Percentiles rank a stretch among this genome's conserved stretches.
Conservation (phyloP, 2,329 filamentous ascomycete genomes). For the Emergomyces pasteurianus region DNA sequence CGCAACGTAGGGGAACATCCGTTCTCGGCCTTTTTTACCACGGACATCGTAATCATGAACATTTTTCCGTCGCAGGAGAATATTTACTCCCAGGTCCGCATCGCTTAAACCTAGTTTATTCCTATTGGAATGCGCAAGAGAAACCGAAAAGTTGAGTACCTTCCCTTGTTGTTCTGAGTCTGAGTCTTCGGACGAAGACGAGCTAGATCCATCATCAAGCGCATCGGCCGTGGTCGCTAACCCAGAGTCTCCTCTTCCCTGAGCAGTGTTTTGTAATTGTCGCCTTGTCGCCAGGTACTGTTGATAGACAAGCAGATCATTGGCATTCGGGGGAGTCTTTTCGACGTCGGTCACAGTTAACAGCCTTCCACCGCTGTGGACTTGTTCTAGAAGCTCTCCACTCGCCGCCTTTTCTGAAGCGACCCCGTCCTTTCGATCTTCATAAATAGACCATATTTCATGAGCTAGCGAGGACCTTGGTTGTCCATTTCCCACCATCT, state of each 20-base stretch:
- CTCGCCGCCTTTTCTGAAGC: conserved; percentile 43
- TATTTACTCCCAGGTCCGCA: conserved; percentile 82
- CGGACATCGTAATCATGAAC: conserved; percentile 91
- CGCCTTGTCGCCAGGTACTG: conserved; percentile 84
- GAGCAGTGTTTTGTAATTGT: conserved; percentile 71
- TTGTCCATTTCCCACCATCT: conserved; percentile 12
- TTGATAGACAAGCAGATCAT: conserved; percentile 72
- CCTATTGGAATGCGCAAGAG: conserved; percentile 68
- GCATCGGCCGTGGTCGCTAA: conserved; percentile 64
- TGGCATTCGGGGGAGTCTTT: conserved; percentile 56
- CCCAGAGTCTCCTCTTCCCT: conserved; percentile 53
- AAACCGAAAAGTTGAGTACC: conserved; percentile 76
- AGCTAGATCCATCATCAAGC: conserved; percentile 67
- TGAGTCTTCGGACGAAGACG: conserved; percentile 77
- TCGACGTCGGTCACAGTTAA: conserved; percentile 50
- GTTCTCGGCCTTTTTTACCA: conserved; percentile 81
- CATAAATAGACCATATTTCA: conserved; percentile 71
- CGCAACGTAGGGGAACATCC: conserved; percentile 79
- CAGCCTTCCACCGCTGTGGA: conserved; percentile 52
- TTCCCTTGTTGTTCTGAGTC: conserved; percentile 86
- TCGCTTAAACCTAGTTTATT: conserved; percentile 81
- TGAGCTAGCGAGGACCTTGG: conserved; percentile 51
- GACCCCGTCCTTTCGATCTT: conserved; percentile 53
- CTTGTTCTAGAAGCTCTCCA: conserved; percentile 52
- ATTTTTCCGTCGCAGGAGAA: conserved; percentile 75